Evolutionary conservation across 225 moss, liverwort and hornwort genomes (phyloP).

Genomic region (Marchantia paleacea): DNA sequence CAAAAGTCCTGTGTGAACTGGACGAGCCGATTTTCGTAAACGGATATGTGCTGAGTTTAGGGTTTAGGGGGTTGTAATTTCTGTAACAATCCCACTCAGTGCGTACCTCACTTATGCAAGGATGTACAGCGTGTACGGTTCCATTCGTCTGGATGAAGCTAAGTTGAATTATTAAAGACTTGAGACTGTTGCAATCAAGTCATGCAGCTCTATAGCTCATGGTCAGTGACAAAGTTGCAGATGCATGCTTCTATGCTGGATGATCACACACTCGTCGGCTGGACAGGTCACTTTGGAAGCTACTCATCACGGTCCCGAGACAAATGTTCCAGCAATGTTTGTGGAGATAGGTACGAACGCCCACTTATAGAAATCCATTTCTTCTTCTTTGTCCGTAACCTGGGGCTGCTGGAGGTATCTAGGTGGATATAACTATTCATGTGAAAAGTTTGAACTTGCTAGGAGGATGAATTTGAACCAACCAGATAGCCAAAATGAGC

Average conservation of each 20-base stretch:
- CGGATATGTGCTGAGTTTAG: neutral
- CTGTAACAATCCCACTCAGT: neutral
- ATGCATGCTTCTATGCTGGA: neutral
- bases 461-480: neutral
- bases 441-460: neutral
- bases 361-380: neutral
- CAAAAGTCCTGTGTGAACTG: neutral
- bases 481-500: neutral
- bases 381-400: neutral
- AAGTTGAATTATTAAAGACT: neutral
- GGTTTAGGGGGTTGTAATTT: neutral
- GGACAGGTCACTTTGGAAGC: slow-evolving; percentile 71
- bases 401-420: no score
- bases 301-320: slow-evolving; percentile 92
- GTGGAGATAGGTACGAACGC: slow-evolving; percentile 67
- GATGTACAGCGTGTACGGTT: neutral
- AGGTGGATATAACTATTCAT: no score
- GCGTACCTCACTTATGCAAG: no score
- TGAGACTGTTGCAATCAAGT: neutral
- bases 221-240: neutral
- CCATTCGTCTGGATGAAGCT: neutral
- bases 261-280: neutral
- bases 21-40: neutral
- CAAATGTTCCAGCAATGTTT: slow-evolving; percentile 76
- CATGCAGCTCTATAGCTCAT: neutral